phyloP scores from a whole-genome alignment of 768 basidiomycete species.

The Boletus speciosus region DNA sequence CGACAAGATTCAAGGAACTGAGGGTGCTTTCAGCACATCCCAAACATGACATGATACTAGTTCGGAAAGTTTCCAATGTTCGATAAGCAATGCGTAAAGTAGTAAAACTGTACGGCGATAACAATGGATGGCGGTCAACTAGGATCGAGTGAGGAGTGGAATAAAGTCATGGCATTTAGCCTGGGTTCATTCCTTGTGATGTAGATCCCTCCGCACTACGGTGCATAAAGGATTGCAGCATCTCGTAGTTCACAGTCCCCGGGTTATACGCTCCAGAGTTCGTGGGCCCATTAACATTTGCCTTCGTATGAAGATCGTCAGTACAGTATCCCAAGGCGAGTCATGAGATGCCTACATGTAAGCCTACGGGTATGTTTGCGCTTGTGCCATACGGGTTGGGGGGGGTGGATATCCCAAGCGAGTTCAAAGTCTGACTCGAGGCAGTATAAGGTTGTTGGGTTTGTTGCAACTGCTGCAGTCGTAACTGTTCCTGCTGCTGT shows the following conservation, averaged over 20 bases:
- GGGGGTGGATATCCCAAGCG: constrained; percentile 13
- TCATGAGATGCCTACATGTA: constrained; percentile 13
- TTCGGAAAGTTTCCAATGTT: neutral
- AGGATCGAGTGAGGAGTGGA: neutral
- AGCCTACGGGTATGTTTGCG: constrained; percentile 13
- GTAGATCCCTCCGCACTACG: constrained; percentile 33
- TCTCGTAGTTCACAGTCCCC: constrained; percentile 35
- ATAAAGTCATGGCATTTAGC: constrained; percentile 8
- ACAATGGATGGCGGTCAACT: neutral
- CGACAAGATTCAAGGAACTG: constrained; percentile 78
- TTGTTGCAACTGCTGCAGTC: constrained; percentile 27
- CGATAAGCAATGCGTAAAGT: constrained; percentile 11
- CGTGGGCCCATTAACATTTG: constrained; percentile 5
- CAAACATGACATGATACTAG: constrained; percentile 27
- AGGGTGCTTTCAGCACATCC: constrained; percentile 51
- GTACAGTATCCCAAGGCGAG: neutral
- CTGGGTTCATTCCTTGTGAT: constrained; percentile 17
- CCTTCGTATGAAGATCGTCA: constrained; percentile 11
- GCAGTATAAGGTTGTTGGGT: constrained; percentile 12
- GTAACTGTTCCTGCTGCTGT: constrained; percentile 24
- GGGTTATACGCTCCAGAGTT: constrained; percentile 23
- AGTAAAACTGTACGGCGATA: constrained; percentile 4
- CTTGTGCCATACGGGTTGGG: constrained; percentile 4
- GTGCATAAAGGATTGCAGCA: constrained; percentile 48
- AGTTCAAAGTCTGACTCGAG: constrained; percentile 14